Evolutionary conservation across 2,329 filamentous ascomycete genomes (phyloP), one percentile per base, ranked within the genome.

Genomic region (Amesomyces nigricolor): DNA sequence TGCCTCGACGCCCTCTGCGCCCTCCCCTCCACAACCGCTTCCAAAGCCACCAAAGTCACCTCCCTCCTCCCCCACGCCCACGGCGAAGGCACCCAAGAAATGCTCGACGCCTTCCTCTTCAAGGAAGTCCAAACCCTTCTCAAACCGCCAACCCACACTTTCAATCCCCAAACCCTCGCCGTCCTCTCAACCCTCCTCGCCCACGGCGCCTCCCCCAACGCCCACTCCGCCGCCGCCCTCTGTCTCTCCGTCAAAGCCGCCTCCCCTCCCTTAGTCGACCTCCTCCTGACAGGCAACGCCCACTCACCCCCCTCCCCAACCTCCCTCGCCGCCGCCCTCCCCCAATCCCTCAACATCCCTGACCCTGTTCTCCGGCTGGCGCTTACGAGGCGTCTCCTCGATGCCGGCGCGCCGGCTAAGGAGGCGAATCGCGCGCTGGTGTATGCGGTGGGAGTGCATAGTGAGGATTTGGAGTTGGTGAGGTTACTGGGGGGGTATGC

Each of bases 141-240:
- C 9, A 67, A 73, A 52, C 68, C 69, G n/a, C 2, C 68, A 67
- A 0, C 64, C 30, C 30, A 32, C 30, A 3, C 11, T 11, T 6
- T 66, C 0, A 65, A 70, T 1, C 64, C 72, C 10, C 72, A 74
- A 4, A 72, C 72, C 1, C 65, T 78, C 5, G 69, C 73, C 2
- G 72, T 76, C 0, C 56, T 82, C 35, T 72, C 73, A 53, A 67
- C 72, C 0, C 71, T 84, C 0, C 63, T 85, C 1, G 70, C 72
- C 1, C 71, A 74, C 1, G 78, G 79, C 0, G 81, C 80, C 2
- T 75, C 82, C 46, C 70, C 81, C n/a, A 82, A 83, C 58, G 70
- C 73, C 1, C 72, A 75, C 54, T 75, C 80, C 26, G 79, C 74
- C 0, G 73, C 75, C 1, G 74, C 80, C 0, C 65, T 85, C 0